phyloP scores from a whole-genome alignment of 2,329 filamentous ascomycete species.

The Colletotrichum coccodes region DNA sequence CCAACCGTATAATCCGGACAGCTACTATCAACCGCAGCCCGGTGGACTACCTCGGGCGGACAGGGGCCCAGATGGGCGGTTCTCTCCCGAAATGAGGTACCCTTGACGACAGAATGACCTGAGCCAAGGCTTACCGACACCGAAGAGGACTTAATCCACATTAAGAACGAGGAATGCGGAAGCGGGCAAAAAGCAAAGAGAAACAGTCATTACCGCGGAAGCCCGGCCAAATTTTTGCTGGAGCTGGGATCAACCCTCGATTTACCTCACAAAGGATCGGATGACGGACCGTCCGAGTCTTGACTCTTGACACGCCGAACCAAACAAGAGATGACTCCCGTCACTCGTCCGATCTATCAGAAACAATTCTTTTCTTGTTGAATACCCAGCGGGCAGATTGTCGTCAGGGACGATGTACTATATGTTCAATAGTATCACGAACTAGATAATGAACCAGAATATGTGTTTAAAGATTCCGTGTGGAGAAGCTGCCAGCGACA shows the following conservation, averaged over 20 bases:
- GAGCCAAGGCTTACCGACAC: too few species aligned
- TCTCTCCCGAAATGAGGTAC: neutral
- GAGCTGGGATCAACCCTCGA: neutral
- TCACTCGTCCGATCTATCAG: neutral
- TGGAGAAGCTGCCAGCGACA: neutral
- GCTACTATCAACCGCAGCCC: slow-evolving; percentile 4
- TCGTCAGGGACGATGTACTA: neutral
- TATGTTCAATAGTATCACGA: neutral
- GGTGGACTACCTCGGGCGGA: slow-evolving; percentile 28
- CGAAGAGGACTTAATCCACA: too few species aligned
- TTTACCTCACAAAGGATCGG: neutral
- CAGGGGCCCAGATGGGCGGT: slow-evolving; percentile 26
- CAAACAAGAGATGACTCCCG: neutral
- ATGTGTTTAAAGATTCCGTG: too few species aligned
- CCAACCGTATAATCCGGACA: slow-evolving; percentile 16
- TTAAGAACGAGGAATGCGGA: neutral
- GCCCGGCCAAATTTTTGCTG: neutral
- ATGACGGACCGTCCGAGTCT: neutral
- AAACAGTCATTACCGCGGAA: neutral
- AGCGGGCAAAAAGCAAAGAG: neutral
- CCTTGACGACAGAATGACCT: neutral
- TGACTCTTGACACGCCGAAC: neutral
- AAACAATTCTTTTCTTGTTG: neutral
- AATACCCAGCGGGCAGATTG: neutral
- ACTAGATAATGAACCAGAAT: neutral